Evolutionary conservation across 75 land plant species (phyloP), one percentile per base, ranked within the genome.

Genomic region (Pinus albicaulis): DNA sequence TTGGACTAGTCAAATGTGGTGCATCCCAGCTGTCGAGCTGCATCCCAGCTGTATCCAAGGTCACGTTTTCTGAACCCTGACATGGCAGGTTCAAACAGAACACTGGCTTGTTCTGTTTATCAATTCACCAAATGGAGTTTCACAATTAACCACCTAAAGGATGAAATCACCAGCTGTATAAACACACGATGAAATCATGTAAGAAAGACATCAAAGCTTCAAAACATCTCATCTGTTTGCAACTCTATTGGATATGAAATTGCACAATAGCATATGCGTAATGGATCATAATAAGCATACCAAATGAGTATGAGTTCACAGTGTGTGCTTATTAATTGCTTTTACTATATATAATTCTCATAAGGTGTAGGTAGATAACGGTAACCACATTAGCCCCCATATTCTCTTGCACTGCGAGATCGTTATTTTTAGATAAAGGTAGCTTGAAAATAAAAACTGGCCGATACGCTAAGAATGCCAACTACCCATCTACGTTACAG

Each of bases 401-500:
- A 31, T 24, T 24, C 22, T 24, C n/a, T 72, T 68, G 10, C 23
- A 59, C 65, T 71, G 55, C 76, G 74, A 79, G 81, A 74, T 76
- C 62, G 74, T 78, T 44, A 55, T 55, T 25, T 52, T 17, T 52
- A 76, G 59, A 66, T 74, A 17, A 55, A 59, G 70, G 13, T 61
- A 31, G 73, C 65, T 56, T 12, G 56, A 7, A 73, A 72, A 17
- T 66, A 23, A 73, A 73, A 25, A 55, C 74, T 53, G 74, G 28
- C 28, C 4, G 59, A 53, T 53, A 68, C 48, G n/a, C 48, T 38
- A 20, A 64, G 28, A 25, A 60, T 24, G 28, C 36, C 56, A 77
- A 26, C 22, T 19, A 15, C 72, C 31, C 31, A 2, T 36, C 86
- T 91, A 91, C 93, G 93, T 91, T 14, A 91, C 90, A 55, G 93